Evolutionary conservation across 2,329 filamentous ascomycete species (phyloP), one percentile per base, ranked within the genome.

Genomic region (Penicillium sp.): DNA sequence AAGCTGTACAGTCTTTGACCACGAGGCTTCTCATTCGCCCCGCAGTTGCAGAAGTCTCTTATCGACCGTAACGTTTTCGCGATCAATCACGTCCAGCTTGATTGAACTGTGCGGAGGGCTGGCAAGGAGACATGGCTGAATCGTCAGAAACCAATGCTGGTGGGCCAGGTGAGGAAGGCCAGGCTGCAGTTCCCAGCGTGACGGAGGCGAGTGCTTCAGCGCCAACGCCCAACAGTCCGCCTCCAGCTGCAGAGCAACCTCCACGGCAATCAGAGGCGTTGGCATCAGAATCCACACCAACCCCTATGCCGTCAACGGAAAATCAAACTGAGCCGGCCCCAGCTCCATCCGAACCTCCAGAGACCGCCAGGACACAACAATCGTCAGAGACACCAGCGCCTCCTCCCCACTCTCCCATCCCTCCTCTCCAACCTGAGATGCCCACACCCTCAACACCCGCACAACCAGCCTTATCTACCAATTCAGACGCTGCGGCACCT

Each of bases 1-100:
- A 56, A 58, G 42, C 50, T 48, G 44, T 47, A 52, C 46, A 45
- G 43, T 45, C 54, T 59, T 57, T 60, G 57, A 60, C 56, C 53
- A 49, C 33, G 36, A 53, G 42, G 39, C 28, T 46, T 40, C 43
- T 49, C 34, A 18, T 39, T 25, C 9, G 37, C 26, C 29, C 43
- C 25, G 29, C 37, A 13, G 24, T 35, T 24, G 34, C 43, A 18
- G 35, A 43, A 44, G 12, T 34, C 13, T 39, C 46, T 37, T 26
- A 29, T 25, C 13, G 32, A 37, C 37, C 11, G 18, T 25, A 32
- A 8, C 13, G 11, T 13, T 46, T 40, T 9, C 35, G 28, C 29
- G 11, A 33, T 46, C 43, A 32, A 32, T 18, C 39, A 47, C 35
- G 38, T 43, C 49, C 26, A 33, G 43, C 50, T 27, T 40, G 28